Evolutionary conservation across 2,329 filamentous ascomycete species (phyloP).

Genomic region (Pseudogymnoascus sp.): DNA sequence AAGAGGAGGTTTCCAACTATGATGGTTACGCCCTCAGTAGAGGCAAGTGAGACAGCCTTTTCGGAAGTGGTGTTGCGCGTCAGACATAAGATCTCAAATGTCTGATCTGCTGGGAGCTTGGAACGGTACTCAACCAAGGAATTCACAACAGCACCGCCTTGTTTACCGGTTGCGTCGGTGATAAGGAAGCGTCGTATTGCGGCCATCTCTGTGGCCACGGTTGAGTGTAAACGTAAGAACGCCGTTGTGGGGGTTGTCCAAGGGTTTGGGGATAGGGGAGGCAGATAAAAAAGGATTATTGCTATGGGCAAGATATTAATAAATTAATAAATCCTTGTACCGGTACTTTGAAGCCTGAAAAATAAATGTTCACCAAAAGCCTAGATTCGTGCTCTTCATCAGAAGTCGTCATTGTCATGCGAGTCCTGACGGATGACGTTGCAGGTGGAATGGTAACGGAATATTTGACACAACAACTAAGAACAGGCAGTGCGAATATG

Average conservation of each 20-base stretch:
- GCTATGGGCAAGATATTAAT: not conserved
- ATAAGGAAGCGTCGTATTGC: slow-evolving; percentile 20
- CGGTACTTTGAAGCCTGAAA: not conserved
- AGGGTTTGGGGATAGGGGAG: not conserved
- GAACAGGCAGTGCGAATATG: not conserved
- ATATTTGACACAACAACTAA: not conserved
- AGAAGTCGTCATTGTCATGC: not conserved
- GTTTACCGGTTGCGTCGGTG: slow-evolving; percentile 29
- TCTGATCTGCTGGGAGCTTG: slow-evolving; percentile 12
- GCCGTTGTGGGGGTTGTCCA: not conserved
- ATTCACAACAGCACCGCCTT: slow-evolving; percentile 28
- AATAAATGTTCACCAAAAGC: not conserved
- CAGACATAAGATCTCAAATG: slow-evolving; percentile 42
- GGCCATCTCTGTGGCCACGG: not conserved
- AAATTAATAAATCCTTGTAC: not conserved
- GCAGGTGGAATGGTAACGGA: not conserved
- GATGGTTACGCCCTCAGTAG: slow-evolving; percentile 37
- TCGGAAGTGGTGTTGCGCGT: slow-evolving; percentile 39
- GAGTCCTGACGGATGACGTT: not conserved
- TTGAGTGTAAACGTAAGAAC: not conserved
- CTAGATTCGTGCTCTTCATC: not conserved
- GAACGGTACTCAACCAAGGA: slow-evolving; percentile 11
- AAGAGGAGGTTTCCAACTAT: slow-evolving; percentile 45
- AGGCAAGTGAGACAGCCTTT: slow-evolving; percentile 34
- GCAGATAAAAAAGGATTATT: not conserved